A percentile compares a stretch with the other conserved stretches of the same genome.
Evolutionary conservation across 352 stramenopile genomes (phyloP).

Genomic region (Plasmopara viticola): DNA sequence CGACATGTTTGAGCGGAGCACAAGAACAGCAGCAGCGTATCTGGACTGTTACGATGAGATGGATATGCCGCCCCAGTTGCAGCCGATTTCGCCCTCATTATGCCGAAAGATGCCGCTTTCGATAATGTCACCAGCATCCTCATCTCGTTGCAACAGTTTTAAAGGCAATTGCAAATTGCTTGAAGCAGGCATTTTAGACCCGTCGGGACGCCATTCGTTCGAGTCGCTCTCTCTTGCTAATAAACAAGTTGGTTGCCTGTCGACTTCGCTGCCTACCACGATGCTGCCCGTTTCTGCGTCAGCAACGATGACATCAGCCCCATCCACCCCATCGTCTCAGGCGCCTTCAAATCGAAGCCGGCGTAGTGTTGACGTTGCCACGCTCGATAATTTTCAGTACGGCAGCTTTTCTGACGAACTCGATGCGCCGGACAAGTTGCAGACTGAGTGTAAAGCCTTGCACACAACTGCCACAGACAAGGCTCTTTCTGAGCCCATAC

Average conservation of each 20-base stretch:
- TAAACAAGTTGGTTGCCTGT: no score
- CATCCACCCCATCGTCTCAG: neutral
- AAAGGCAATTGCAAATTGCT: no score
- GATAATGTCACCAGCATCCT: slow-evolving; percentile 14
- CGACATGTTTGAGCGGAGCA: slow-evolving; percentile 36
- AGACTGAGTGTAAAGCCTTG: slow-evolving; percentile 6
- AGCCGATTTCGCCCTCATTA: slow-evolving; percentile 20
- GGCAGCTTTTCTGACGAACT: slow-evolving; percentile 19
- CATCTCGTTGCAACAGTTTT: neutral
- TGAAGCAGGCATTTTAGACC: no score
- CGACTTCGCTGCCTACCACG: no score
- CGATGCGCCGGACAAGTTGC: slow-evolving; percentile 12
- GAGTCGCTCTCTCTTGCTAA: no score
- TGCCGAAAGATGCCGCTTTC: slow-evolving; percentile 6
- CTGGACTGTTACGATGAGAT: slow-evolving; percentile 34
- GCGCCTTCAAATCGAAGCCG: slow-evolving; percentile 8
- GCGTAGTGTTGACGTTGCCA: slow-evolving; percentile 2
- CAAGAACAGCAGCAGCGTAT: slow-evolving; percentile 15
- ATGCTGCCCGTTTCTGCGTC: no score
- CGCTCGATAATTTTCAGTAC: slow-evolving; percentile 10
- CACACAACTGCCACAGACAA: slow-evolving; percentile 2
- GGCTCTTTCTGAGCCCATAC: neutral
- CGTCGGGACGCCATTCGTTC: no score
- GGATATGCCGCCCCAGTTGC: slow-evolving; percentile 28
- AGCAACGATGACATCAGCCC: neutral